Percentiles rank a stretch among this genome's conserved stretches.
Evolutionary conservation across 1,284 basidiomycete species (phyloP).

Genomic region (Ceratobasidium sp.): DNA sequence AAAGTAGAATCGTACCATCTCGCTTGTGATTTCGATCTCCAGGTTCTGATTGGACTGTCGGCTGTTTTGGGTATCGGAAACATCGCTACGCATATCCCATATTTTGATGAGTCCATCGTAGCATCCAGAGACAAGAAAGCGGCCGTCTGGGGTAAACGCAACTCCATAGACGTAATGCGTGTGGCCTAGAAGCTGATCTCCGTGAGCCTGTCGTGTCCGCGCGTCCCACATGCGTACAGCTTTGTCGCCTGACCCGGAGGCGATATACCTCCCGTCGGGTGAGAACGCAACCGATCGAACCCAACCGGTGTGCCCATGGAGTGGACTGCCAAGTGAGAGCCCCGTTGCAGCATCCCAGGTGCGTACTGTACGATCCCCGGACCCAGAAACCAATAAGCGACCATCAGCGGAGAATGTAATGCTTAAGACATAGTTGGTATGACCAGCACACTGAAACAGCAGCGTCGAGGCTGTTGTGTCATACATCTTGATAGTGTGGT

Average conservation of each 20-base stretch:
- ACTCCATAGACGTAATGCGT: neutral
- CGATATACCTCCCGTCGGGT: conserved; percentile 27
- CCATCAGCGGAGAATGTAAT: conserved; percentile 30
- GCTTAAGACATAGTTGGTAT: neutral
- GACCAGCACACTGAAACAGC: neutral
- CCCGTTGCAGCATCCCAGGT: conserved; percentile 31
- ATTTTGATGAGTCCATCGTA: conserved; percentile 13
- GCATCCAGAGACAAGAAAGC: conserved; percentile 21
- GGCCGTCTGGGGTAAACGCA: conserved; percentile 19
- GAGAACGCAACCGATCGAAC: conserved; percentile 22
- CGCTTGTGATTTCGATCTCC: too few relatives aligned
- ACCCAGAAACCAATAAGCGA: conserved; percentile 16
- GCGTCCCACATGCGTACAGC: conserved; percentile 35
- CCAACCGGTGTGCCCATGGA: conserved; percentile 31
- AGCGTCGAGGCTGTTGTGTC: conserved; percentile 45
- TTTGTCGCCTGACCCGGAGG: conserved; percentile 23
- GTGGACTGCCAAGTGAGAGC: neutral
- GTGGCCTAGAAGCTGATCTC: neutral
- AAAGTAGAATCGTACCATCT: too few relatives aligned
- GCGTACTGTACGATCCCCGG: conserved; percentile 13
- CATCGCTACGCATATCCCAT: neutral
- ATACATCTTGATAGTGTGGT: conserved; percentile 56
- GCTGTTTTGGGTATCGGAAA: too few relatives aligned
- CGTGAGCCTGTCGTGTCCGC: neutral
- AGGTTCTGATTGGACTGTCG: too few relatives aligned